These are phyloP conservation scores for Ogataea hybrid DNA, from an alignment of 1,139 yeast genomes.

Conservation along the genomic window DNA sequence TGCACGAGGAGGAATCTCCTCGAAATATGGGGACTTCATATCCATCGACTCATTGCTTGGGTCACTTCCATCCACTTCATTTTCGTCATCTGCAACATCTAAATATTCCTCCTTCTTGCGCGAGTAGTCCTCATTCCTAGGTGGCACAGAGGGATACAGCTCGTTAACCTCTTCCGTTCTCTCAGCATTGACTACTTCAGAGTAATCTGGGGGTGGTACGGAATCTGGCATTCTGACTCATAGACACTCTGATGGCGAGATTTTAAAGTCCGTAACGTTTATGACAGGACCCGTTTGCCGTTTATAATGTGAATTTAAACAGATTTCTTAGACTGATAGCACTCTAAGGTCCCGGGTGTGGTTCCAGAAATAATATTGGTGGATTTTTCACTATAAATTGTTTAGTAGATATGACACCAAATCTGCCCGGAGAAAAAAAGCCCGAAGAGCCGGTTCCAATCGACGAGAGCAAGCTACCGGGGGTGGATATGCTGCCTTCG, in stretches of 20 bases:
- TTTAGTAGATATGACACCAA: not conserved
- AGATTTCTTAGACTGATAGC: not conserved
- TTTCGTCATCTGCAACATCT: constrained; percentile 12
- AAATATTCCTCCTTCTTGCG: constrained; percentile 14
- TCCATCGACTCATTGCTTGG: not conserved
- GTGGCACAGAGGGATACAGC: constrained; percentile 14
- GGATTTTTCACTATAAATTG: not conserved
- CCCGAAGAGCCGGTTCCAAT: not conserved
- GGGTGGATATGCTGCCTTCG: constrained; percentile 16
- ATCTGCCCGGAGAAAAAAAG: not conserved
- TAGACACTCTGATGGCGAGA: not conserved
- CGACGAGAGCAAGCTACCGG: not conserved
- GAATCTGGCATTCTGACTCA: constrained; percentile 1
- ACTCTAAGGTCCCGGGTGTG: not conserved
- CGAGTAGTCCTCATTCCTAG: constrained; percentile 11
- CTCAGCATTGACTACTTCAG: constrained; percentile 1
- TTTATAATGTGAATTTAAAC: constrained; percentile 1
- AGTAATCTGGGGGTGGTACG: constrained; percentile 13
- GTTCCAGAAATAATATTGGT: not conserved
- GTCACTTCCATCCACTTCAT: not conserved
- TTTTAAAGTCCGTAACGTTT: not conserved
- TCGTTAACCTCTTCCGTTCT: constrained; percentile 9
- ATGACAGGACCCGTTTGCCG: constrained; percentile 1
- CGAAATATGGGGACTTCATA: constrained; percentile 11
- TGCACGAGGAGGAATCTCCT: constrained; percentile 14